phyloP scores from a whole-genome alignment of 495 filamentous ascomycete species.

The Glutinoglossum americanum region DNA sequence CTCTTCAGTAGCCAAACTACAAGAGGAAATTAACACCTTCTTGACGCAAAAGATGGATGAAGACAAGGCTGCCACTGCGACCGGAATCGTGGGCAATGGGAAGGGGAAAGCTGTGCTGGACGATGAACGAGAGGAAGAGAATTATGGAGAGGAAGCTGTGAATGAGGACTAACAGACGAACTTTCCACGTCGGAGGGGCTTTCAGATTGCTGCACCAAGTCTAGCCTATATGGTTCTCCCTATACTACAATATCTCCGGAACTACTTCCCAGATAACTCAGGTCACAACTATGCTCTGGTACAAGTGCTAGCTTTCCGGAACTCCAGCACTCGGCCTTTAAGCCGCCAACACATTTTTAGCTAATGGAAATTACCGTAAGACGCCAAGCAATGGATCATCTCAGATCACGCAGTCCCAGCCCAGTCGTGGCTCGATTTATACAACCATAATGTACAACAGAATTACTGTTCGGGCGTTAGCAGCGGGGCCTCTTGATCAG shows the following conservation, averaged over 20 bases:
- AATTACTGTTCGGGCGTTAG: conserved; percentile 23
- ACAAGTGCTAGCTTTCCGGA: neutral
- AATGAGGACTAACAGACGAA: conserved; percentile 13
- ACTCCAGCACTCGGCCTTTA: neutral
- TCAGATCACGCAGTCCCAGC: neutral
- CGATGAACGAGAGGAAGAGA: conserved; percentile 55
- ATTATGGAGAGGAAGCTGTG: conserved; percentile 62
- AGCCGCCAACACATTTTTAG: conserved; percentile 21
- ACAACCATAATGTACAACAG: conserved; percentile 73
- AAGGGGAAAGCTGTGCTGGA: conserved; percentile 26
- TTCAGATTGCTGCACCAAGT: neutral
- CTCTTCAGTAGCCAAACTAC: conserved; percentile 33
- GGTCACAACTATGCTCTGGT: neutral
- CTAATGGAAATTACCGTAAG: neutral
- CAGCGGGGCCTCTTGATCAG: neutral
- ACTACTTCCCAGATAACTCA: neutral
- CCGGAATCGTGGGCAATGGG: conserved; percentile 10
- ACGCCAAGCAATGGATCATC: neutral
- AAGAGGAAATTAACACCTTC: conserved; percentile 59
- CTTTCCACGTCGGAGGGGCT: neutral
- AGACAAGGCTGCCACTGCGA: conserved; percentile 36
- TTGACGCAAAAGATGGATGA: conserved; percentile 78
- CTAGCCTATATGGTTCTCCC: neutral
- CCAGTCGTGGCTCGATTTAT: conserved; percentile 22
- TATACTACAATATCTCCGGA: neutral